A percentile compares a stretch with the other conserved stretches of the same genome.
phyloP scores from a whole-genome alignment of 257 asterid species.

The Rhazya stricta region DNA sequence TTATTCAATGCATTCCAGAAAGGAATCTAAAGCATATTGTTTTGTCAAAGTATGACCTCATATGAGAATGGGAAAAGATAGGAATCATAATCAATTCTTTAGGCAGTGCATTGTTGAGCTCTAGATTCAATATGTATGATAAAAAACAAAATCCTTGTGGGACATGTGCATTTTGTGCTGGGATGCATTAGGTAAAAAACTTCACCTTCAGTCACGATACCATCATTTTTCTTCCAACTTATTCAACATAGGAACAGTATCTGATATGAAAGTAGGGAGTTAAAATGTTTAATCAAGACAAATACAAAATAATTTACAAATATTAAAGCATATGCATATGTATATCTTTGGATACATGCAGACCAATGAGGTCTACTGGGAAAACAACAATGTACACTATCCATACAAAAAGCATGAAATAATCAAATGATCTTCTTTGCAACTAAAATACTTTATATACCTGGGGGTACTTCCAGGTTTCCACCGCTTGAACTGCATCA shows the following conservation, averaged over 20 bases:
- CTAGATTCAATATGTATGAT: background rate
- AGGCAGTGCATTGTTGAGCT: background rate
- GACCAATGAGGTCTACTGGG: background rate
- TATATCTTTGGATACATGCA: background rate
- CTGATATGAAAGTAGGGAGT: background rate
- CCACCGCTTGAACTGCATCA: constrained; percentile 83
- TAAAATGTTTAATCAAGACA: background rate
- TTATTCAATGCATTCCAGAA: background rate
- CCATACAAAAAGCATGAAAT: background rate
- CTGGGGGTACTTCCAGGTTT: constrained; percentile 73
- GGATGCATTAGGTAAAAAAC: background rate
- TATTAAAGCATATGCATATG: background rate
- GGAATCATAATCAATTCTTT: background rate
- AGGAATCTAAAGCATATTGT: background rate
- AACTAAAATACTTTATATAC: constrained; percentile 33
- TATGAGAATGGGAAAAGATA: background rate
- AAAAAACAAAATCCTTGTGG: background rate
- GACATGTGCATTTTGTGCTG: background rate
- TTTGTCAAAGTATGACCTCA: background rate
- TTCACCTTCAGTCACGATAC: background rate
- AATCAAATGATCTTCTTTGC: background rate
- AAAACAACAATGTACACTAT: background rate
- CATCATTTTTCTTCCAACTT: background rate
- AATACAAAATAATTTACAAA: background rate
- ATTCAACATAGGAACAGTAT: background rate